Conservation (phyloP, 192 early-diverging fungal species). For the Spinellus fusiger region DNA sequence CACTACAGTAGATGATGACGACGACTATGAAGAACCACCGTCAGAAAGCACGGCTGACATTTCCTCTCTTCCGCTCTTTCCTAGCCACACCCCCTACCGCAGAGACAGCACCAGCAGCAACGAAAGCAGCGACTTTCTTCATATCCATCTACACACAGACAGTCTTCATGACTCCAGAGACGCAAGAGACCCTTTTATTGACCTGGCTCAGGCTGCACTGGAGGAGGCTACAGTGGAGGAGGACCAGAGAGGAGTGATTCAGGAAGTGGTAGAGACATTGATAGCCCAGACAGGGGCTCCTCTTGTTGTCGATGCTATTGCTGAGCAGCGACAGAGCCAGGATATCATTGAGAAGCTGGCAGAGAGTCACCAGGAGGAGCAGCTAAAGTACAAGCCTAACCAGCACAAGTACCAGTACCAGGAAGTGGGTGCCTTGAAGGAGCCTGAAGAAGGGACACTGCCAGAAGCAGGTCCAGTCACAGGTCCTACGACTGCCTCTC, state of each 20-base stretch:
- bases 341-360: slow-evolving; percentile 27
- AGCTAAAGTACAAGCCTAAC: not conserved
- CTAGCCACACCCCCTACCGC: not conserved
- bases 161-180: not conserved
- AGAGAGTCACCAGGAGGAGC: slow-evolving; percentile 5
- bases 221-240: slow-evolving; percentile 29
- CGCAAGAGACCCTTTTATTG: slow-evolving; percentile 18
- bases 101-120: not conserved
- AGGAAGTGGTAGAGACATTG: slow-evolving; percentile 28
- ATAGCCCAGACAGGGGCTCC: slow-evolving; percentile 19
- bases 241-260: slow-evolving; percentile 23
- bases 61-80: not conserved
- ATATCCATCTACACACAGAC: not conserved
- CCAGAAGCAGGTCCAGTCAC: too few relatives aligned
- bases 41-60: not conserved
- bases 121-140: not conserved
- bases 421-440: not conserved
- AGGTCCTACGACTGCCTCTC: too few relatives aligned
- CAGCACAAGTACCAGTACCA: not conserved
- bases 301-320: slow-evolving; percentile 18
- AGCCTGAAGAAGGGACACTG: not conserved
- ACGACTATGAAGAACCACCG: not conserved
- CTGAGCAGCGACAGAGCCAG: slow-evolving; percentile 20
- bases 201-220: slow-evolving; percentile 26
- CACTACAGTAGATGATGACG: not conserved